phyloP scores from a whole-genome alignment of 805 yeast genomes.

The Ogataea corticis region DNA sequence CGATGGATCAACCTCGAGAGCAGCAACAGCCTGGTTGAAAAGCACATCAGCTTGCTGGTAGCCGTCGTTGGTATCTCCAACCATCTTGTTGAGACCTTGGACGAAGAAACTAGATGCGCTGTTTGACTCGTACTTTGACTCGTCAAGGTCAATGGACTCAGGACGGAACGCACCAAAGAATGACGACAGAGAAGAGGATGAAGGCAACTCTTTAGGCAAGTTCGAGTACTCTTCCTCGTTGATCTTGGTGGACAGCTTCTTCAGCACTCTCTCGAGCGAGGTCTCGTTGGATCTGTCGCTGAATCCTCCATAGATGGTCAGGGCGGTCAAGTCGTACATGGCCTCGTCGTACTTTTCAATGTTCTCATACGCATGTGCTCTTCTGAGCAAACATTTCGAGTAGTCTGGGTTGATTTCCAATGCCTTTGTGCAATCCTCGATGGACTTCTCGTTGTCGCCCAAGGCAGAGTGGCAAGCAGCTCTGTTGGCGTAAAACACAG shows the following conservation, averaged over 20 bases:
- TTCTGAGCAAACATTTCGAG: slow-evolving; percentile 86
- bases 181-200: slow-evolving; percentile 79
- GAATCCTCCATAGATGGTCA: slow-evolving; percentile 83
- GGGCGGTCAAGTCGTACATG: slow-evolving; percentile 86
- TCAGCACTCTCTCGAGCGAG: slow-evolving; percentile 83
- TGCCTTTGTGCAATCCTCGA: slow-evolving; percentile 86
- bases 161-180: slow-evolving; percentile 84
- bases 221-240: slow-evolving; percentile 60
- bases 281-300: slow-evolving; percentile 70
- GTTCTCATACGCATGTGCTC: slow-evolving; percentile 90
- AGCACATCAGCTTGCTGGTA: slow-evolving; percentile 62
- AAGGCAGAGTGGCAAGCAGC: slow-evolving; percentile 93
- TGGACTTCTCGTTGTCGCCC: slow-evolving; percentile 76
- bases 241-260: slow-evolving; percentile 72
- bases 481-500: slow-evolving; percentile 91
- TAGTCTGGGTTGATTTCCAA: slow-evolving; percentile 85
- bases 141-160: slow-evolving; percentile 47
- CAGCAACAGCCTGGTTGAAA: slow-evolving; percentile 58
- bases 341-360: slow-evolving; percentile 79
- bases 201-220: slow-evolving; percentile 63
- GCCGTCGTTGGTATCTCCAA: slow-evolving; percentile 52
- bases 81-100: slow-evolving; percentile 57
- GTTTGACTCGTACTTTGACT: slow-evolving; percentile 50
- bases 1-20: slow-evolving; percentile 36
- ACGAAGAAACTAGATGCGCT: slow-evolving; percentile 65